These are phyloP conservation scores for Chernovozyma sophiae-reginae DNA, from an alignment of 1,139 yeast genomes.

Conservation along the genomic window DNA sequence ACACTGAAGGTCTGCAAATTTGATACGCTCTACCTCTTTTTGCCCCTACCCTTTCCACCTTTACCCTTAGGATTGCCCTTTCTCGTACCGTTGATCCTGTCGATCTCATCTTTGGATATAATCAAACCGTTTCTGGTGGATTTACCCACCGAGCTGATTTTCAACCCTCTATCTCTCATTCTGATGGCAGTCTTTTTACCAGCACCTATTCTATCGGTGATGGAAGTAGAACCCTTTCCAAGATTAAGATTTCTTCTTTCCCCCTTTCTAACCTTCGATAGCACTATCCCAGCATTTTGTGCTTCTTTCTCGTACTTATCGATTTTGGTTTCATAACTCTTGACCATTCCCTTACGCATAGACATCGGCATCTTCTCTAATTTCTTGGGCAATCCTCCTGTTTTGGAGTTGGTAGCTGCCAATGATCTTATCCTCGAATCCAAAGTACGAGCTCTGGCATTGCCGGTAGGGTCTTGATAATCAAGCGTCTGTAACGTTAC, in stretches of 20 bases:
- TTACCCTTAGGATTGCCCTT: constrained; percentile 8
- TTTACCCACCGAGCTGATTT: constrained; percentile 73
- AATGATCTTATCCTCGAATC: constrained; percentile 60
- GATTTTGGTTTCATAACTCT: constrained; percentile 50
- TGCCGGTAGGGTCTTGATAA: constrained; percentile 72
- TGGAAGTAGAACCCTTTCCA: constrained; percentile 51
- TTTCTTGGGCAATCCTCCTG: constrained; percentile 35
- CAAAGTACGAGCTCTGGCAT: constrained; percentile 69
- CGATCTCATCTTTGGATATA: constrained; percentile 68
- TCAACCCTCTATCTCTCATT: constrained; percentile 71
- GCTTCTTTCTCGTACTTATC: constrained; percentile 70
- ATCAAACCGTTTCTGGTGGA: constrained; percentile 78
- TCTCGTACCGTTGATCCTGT: constrained; percentile 26
- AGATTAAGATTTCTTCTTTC: constrained; percentile 53
- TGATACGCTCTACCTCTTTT: constrained; percentile 8
- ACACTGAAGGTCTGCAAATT: too few relatives aligned
- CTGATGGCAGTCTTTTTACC: constrained; percentile 27
- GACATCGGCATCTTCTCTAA: constrained; percentile 84
- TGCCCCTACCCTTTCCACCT: constrained; percentile 7
- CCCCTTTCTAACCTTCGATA: constrained; percentile 63
- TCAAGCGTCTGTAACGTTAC: constrained; percentile 65
- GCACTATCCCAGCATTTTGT: constrained; percentile 79
- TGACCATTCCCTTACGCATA: constrained; percentile 79
- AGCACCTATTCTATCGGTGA: constrained; percentile 57
- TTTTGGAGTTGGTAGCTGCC: constrained; percentile 47